phyloP scores from a whole-genome alignment of 345 rosid genomes.

The Microthlaspi erraticum region DNA sequence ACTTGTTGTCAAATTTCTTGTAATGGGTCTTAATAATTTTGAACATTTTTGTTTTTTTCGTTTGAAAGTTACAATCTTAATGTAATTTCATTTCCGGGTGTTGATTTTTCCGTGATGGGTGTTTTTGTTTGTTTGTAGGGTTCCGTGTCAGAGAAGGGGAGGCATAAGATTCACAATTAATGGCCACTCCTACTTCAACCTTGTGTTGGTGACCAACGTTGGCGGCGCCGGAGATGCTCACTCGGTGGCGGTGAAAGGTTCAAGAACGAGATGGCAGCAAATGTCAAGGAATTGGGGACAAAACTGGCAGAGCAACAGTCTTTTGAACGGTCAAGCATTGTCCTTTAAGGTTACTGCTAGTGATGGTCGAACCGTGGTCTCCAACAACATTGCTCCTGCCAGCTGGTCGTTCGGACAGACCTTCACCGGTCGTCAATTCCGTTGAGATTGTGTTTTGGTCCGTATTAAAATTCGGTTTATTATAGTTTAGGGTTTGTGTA shows the following conservation, averaged over 20 bases:
- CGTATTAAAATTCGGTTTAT: not conserved
- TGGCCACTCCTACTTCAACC: constrained; percentile 64
- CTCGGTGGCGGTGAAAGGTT: constrained; percentile 57
- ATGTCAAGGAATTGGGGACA: constrained; percentile 72
- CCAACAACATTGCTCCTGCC: constrained; percentile 50
- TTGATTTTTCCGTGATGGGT: not conserved
- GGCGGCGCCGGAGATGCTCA: constrained; percentile 45
- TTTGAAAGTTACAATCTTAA: constrained; percentile 5
- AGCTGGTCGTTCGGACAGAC: constrained; percentile 67
- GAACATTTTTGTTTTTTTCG: too few relatives aligned
- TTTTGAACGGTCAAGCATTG: constrained; percentile 55
- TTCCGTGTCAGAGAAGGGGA: constrained; percentile 58
- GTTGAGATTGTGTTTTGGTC: constrained; percentile 8
- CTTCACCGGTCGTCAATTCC: constrained; percentile 52
- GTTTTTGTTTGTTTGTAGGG: constrained; percentile 41
- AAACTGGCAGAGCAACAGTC: constrained; percentile 65
- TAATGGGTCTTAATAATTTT: not conserved
- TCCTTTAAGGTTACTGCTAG: constrained; percentile 59
- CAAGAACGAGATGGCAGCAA: constrained; percentile 55
- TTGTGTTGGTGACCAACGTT: constrained; percentile 62
- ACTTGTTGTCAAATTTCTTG: not conserved
- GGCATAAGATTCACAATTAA: constrained; percentile 65
- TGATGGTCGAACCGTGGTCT: constrained; percentile 51
- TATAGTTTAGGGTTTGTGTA: constrained; percentile 39
- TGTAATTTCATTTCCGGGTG: not conserved